Evolutionary conservation across 2,329 filamentous ascomycete species (phyloP).

Genomic region (Alternaria novae-zelandiae): DNA sequence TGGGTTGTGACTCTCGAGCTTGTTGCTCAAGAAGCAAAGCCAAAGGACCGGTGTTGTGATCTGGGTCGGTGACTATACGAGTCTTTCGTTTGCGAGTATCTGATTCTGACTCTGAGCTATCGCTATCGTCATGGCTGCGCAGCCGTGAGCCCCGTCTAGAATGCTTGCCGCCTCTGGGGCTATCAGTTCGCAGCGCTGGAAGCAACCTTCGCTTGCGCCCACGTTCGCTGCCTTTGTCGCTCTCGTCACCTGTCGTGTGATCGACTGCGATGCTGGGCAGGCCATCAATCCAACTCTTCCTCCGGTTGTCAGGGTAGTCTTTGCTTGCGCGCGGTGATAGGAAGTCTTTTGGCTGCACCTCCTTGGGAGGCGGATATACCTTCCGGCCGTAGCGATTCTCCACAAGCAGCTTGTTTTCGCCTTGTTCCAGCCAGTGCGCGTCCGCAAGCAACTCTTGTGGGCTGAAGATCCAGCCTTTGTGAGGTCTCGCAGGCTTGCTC

Average conservation of each 20-base stretch:
- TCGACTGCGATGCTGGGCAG: conserved; percentile 34
- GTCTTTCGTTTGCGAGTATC: conserved; percentile 59
- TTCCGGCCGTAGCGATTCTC: conserved; percentile 79
- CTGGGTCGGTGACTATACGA: conserved; percentile 54
- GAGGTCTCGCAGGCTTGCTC: conserved; percentile 71
- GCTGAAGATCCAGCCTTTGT: conserved; percentile 83
- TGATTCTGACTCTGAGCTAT: conserved; percentile 51
- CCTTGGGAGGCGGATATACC: conserved; percentile 61
- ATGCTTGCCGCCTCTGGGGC: conserved; percentile 38
- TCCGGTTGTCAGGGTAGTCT: conserved; percentile 42
- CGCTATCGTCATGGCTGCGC: conserved; percentile 36
- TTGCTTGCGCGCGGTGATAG: conserved; percentile 42
- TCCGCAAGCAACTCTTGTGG: conserved; percentile 89
- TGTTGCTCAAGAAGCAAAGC: conserved; percentile 55
- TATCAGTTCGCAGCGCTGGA: conserved; percentile 42
- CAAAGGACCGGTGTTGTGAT: conserved; percentile 55
- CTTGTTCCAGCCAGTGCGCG: conserved; percentile 86
- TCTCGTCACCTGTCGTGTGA: conserved; percentile 43
- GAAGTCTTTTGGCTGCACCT: conserved; percentile 33
- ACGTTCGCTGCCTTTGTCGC: conserved; percentile 46
- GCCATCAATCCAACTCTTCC: conserved; percentile 43
- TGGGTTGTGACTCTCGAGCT: conserved; percentile 42
- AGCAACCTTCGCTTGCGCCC: conserved; percentile 45
- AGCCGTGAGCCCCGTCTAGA: conserved; percentile 36
- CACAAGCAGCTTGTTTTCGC: conserved; percentile 78